A percentile compares a stretch with the other conserved stretches of the same genome.
Evolutionary conservation across 1,284 basidiomycete genomes (phyloP).

Genomic region (Tilletia setariae): DNA sequence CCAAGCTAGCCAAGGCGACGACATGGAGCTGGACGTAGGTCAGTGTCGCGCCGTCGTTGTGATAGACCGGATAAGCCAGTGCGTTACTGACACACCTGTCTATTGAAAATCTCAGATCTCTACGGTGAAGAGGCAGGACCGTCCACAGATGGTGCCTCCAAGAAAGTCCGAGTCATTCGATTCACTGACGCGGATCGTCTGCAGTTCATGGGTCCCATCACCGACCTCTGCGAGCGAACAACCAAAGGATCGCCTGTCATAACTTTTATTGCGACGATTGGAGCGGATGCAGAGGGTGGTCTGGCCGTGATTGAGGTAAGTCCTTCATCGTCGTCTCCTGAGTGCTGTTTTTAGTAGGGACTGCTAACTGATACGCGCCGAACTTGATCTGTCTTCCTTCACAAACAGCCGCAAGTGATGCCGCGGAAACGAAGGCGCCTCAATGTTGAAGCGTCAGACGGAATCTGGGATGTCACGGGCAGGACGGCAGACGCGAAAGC

Average conservation of each 20-base stretch:
- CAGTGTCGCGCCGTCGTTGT: neutral
- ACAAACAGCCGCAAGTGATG: neutral
- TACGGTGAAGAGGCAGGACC: neutral
- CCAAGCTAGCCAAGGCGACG: slow-evolving; percentile 11
- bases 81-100: neutral
- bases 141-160: neutral
- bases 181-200: neutral
- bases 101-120: neutral
- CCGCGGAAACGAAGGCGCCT: neutral
- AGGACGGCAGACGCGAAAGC: neutral
- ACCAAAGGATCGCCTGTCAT: neutral
- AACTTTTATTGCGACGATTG: neutral
- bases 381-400: neutral
- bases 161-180: neutral
- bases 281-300: neutral
- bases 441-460: slow-evolving; percentile 11
- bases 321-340: neutral
- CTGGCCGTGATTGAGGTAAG: slow-evolving; percentile 4
- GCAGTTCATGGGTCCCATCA: neutral
- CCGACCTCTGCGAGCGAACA: slow-evolving; percentile 2
- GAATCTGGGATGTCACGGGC: slow-evolving; percentile 9
- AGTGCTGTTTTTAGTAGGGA: neutral
- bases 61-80: neutral
- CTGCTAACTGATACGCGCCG: neutral
- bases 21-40: slow-evolving; percentile 15